Evolutionary conservation across 495 filamentous ascomycete genomes (phyloP), one percentile per base, ranked within the genome.

Genomic region (Eremomyces bilateralis): DNA sequence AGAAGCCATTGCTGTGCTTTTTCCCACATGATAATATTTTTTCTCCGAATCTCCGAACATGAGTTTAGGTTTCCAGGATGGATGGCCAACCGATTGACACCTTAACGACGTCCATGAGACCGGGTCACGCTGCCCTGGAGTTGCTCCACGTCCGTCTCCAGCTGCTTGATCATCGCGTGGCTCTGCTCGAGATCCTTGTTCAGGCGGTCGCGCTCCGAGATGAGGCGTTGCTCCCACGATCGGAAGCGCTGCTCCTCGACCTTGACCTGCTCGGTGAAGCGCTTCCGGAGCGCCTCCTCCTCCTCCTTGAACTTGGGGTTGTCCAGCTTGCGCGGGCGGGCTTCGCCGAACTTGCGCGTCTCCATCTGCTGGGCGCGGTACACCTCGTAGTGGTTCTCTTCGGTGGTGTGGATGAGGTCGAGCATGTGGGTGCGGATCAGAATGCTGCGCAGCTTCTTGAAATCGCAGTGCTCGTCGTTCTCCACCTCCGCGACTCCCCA

Each of bases 221-320:
- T 97, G 55, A 97, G 73, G 65, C 95, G 95, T 71, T 97, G 90
- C 64, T 97, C 88, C 88, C 88, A 97, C 64, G 88, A 74, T 58
- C 90, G 69, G 75, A 97, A 97, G 37, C 88, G 72, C 59, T 91
- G 79, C 61, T 97, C 88, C 65, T 97, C 88, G 49, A 94, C 79
- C 75, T 97, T 97, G 62, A 95, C 88, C 57, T 97, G 90, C 64
- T 97, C 88, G 43, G 88, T 97, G 64, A 97, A 97, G 42, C 88
- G 71, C 76, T 97, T 97, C 55, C 88, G 73, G 44, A 97, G 67
- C 42, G 74, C 80, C 67, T 97, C 88, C 50, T 97, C 88, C 57
- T 97, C 88, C 56, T 97, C 88, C 67, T 97, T 97, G 73, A 95
- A 97, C 69, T 95, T 95, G 58, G 88, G 88, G 65, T 97, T 97